These are phyloP conservation scores for Botrytis paeoniae DNA, from an alignment of 2,329 filamentous ascomycete species.

Conservation along the genomic window DNA sequence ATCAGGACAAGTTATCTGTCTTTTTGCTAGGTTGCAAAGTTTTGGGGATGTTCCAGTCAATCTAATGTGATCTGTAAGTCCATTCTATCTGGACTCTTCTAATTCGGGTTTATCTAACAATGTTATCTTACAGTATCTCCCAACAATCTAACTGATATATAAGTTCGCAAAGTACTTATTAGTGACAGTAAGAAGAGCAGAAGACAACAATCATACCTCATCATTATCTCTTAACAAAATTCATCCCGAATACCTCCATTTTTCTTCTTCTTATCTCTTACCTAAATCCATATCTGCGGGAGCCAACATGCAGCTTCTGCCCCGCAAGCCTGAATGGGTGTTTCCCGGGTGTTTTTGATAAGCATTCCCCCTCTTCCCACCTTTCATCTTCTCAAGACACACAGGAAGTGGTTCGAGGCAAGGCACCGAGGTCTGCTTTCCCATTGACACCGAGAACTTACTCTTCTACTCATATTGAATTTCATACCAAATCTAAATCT, in stretches of 20 bases:
- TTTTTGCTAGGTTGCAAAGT: too few species aligned
- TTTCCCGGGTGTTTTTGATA: too few species aligned
- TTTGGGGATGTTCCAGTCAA: too few species aligned
- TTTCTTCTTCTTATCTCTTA: not conserved
- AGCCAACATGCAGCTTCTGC: too few species aligned
- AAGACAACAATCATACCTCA: not conserved
- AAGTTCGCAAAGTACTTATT: fast-evolving
- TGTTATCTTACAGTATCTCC: not conserved
- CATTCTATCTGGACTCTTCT: too few species aligned
- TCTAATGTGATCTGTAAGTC: too few species aligned
- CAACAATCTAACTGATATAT: not conserved
- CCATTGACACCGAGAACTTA: not conserved
- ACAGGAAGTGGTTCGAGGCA: too few species aligned
- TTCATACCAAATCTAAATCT: not conserved
- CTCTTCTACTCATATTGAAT: not conserved
- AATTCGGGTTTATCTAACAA: not conserved
- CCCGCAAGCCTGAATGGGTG: not conserved
- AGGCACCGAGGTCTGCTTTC: too few species aligned
- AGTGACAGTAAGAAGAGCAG: not conserved
- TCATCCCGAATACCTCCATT: not conserved
- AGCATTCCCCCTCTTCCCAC: not conserved
- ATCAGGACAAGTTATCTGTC: too few species aligned
- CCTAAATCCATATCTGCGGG: fast-evolving
- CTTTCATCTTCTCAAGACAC: not conserved
- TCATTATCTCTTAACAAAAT: not conserved